A percentile compares a stretch with the other conserved stretches of the same genome.
Evolutionary conservation across 2,329 filamentous ascomycete genomes (phyloP).

Genomic region (Coniosporium tulheliwenetii): DNA sequence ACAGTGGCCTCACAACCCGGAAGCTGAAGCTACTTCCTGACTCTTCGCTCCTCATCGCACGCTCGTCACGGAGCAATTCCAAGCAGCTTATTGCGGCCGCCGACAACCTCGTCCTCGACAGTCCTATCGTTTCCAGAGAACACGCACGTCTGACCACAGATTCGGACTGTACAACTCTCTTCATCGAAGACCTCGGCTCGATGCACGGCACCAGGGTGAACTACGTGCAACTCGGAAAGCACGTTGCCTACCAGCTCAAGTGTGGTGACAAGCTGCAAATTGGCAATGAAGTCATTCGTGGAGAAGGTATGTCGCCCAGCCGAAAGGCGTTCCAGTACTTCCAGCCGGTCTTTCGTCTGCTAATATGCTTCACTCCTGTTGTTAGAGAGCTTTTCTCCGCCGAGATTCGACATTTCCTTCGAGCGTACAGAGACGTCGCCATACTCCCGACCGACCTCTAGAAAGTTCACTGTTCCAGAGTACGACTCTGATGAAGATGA

Average conservation of each 20-base stretch:
- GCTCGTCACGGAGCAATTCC: conserved; percentile 22
- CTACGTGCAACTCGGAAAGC: conserved; percentile 8
- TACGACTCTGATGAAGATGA: no score
- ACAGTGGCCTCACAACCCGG: conserved; percentile 8
- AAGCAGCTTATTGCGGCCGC: conserved; percentile 13
- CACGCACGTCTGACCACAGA: conserved; percentile 14
- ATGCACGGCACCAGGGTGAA: conserved; percentile 21
- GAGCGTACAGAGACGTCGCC: no score
- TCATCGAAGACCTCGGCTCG: conserved; percentile 12
- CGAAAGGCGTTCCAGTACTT: no score
- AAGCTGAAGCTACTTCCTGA: conserved; percentile 13
- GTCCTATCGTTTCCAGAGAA: conserved; percentile 17
- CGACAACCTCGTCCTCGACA: conserved; percentile 19
- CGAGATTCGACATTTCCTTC: no score
- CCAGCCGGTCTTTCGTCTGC: no score
- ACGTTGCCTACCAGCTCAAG: neutral
- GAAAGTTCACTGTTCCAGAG: no score
- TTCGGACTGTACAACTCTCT: conserved; percentile 2
- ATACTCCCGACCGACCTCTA: no score
- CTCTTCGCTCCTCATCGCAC: conserved; percentile 21
- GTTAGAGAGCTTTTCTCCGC: no score
- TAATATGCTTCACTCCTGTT: no score
- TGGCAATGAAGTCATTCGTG: neutral
- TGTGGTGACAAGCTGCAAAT: neutral
- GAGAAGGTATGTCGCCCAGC: neutral